A percentile compares a stretch with the other conserved stretches of the same genome.
phyloP scores from a whole-genome alignment of 306 rosid species.

The Lagenaria siceraria region DNA sequence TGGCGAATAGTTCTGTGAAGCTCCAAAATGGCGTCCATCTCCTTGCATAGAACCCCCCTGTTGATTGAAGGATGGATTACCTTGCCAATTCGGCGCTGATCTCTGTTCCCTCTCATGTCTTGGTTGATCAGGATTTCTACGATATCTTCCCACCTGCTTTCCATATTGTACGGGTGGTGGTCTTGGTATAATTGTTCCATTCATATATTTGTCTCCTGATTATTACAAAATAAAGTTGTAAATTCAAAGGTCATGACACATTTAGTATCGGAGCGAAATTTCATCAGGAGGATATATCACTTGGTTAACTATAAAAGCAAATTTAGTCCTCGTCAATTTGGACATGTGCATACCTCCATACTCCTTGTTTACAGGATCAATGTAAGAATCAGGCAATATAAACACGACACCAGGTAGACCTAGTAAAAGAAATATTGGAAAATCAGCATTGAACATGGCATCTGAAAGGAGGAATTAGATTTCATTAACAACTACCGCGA shows the following conservation, averaged over 20 bases:
- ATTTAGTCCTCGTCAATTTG: neutral
- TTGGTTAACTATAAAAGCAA: neutral
- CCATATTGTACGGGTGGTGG: conserved; percentile 75
- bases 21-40: conserved; percentile 39
- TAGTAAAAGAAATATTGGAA: conserved; percentile 16
- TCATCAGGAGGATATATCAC: neutral
- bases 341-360: conserved; percentile 50
- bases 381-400: conserved; percentile 78
- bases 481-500: conserved; percentile 29
- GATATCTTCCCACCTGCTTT: conserved; percentile 32
- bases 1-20: conserved; percentile 33
- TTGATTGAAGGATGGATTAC: conserved; percentile 27
- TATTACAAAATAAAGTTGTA: conserved; percentile 3
- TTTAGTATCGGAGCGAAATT: neutral
- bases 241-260: neutral
- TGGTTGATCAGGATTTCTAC: conserved; percentile 27
- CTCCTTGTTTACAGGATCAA: conserved; percentile 65
- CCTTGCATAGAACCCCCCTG: conserved; percentile 34
- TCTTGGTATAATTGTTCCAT: conserved; percentile 73
- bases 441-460: neutral
- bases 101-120: conserved; percentile 25
- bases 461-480: neutral
- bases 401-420: conserved; percentile 65
- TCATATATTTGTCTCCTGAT: conserved; percentile 73
- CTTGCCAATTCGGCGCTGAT: conserved; percentile 22